phyloP scores from a whole-genome alignment of 306 rosid genomes.

The Quercus ilex region DNA sequence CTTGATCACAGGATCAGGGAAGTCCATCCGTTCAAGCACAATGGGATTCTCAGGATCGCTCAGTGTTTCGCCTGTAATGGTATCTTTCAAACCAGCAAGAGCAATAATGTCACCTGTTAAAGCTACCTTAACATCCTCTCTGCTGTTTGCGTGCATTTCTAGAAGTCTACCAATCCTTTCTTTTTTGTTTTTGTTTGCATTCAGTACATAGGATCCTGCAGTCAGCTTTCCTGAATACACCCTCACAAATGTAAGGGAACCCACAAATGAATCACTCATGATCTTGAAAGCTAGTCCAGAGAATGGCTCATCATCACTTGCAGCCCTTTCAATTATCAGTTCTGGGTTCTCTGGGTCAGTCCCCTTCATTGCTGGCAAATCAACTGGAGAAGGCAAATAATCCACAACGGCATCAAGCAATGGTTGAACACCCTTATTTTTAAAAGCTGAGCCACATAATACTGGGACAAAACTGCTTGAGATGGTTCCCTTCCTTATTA shows the following conservation, averaged over 20 bases:
- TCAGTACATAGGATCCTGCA: conserved; percentile 84
- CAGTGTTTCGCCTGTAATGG: conserved; percentile 89
- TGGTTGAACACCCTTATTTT: conserved; percentile 97
- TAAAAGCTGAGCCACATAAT: conserved; percentile 94
- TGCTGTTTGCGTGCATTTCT: conserved; percentile 97
- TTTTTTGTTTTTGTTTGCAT: conserved; percentile 88
- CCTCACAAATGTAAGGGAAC: conserved; percentile 92
- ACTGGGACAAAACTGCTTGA: conserved; percentile 74
- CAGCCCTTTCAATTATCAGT: conserved; percentile 52
- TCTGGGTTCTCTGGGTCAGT: conserved; percentile 92
- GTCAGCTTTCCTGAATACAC: conserved; percentile 77
- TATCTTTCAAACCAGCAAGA: conserved; percentile 93
- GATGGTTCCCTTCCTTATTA: conserved; percentile 81
- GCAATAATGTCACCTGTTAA: conserved; percentile 86
- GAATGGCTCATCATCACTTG: conserved; percentile 84
- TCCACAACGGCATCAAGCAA: conserved; percentile 94
- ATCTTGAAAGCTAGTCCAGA: conserved; percentile 97
- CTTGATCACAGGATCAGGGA: conserved; percentile 98
- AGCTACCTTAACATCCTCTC: conserved; percentile 94
- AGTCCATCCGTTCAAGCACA: conserved; percentile 95
- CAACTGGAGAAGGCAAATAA: conserved; percentile 91
- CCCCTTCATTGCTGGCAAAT: conserved; percentile 87
- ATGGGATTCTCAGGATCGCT: conserved; percentile 72
- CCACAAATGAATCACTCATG: conserved; percentile 96
- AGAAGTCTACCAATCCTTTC: conserved; percentile 95